A percentile compares a stretch with the other conserved stretches of the same genome.
These are phyloP conservation scores for Pezicula radicicola DNA, from an alignment of 2,329 filamentous ascomycete species.

Conservation along the genomic window DNA sequence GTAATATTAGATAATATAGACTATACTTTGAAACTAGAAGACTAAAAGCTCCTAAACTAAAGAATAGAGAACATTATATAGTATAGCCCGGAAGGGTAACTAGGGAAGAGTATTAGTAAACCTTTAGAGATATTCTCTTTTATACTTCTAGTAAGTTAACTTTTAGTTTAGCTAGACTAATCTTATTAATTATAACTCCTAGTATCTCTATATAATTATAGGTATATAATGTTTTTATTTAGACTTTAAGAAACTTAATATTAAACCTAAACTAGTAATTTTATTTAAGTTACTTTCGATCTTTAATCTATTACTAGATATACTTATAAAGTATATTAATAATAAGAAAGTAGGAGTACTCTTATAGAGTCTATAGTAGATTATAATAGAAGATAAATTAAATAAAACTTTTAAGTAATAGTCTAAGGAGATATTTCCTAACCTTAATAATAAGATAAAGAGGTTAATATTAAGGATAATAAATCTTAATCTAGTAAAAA, in stretches of 20 bases:
- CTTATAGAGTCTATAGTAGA: conserved; percentile 9
- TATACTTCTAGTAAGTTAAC: conserved; percentile 11
- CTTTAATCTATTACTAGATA: conserved; percentile 26
- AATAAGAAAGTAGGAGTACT: conserved; percentile 22
- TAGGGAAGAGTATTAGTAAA: conserved; percentile 12
- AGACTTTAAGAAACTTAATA: conserved; percentile 21
- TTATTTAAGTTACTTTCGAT: conserved; percentile 21
- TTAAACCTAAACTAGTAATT: conserved; percentile 25
- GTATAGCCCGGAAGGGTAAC: conserved; percentile 12
- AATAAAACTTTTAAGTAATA: conserved; percentile 20
- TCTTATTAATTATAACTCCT: conserved; percentile 4
- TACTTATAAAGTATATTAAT: conserved; percentile 25
- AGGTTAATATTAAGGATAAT: conserved; percentile 28
- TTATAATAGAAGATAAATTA: conserved; percentile 18
- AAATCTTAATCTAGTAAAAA: conserved; percentile 27
- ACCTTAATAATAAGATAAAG: conserved; percentile 26
- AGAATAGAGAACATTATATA: conserved; percentile 15
- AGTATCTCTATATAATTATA: conserved; percentile 24
- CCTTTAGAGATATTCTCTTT: conserved; percentile 15
- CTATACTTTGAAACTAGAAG: conserved; percentile 10
- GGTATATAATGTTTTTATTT: conserved; percentile 21
- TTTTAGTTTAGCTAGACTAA: background rate
- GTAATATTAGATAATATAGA: conserved; percentile 10
- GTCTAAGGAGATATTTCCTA: conserved; percentile 25
- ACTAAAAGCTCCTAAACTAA: conserved; percentile 6